These are phyloP conservation scores for Acanthamoeba royreba DNA, from an alignment of 208 protist species.

Conservation along the genomic window DNA sequence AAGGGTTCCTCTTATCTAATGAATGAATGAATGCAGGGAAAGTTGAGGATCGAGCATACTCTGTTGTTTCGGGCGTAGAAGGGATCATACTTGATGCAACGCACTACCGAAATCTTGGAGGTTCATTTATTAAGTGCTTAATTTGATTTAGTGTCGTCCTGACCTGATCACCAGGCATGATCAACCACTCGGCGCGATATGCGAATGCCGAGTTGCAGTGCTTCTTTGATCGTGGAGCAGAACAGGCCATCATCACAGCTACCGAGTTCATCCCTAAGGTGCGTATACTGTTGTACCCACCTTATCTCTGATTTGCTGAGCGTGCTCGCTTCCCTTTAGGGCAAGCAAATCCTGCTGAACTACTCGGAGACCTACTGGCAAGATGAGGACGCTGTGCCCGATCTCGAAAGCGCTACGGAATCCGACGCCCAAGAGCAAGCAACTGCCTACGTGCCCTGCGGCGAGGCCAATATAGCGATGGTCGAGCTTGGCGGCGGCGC, in stretches of 20 bases:
- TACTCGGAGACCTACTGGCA: slow-evolving; percentile 48
- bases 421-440: too few relatives aligned
- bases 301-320: neutral
- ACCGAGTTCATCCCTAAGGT: slow-evolving; percentile 28
- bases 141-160: neutral
- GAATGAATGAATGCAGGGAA: neutral
- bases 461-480: too few relatives aligned
- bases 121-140: neutral
- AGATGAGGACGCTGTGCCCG: neutral
- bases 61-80: slow-evolving; percentile 37
- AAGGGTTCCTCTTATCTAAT: neutral
- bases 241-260: slow-evolving; percentile 52
- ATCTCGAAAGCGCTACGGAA: too few relatives aligned
- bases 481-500: too few relatives aligned
- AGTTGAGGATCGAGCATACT: neutral
- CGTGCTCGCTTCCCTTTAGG: neutral
- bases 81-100: slow-evolving; percentile 1
- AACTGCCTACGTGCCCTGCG: too few relatives aligned
- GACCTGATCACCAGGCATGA: neutral
- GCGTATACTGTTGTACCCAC: neutral
- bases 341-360: slow-evolving; percentile 38
- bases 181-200: slow-evolving; percentile 32
- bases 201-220: slow-evolving; percentile 46
- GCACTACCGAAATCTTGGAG: slow-evolving; percentile 24
- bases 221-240: slow-evolving; percentile 36